Base-by-base conservation (phyloP, 164 flowering plant species). In the Litsea cubeba region DNA sequence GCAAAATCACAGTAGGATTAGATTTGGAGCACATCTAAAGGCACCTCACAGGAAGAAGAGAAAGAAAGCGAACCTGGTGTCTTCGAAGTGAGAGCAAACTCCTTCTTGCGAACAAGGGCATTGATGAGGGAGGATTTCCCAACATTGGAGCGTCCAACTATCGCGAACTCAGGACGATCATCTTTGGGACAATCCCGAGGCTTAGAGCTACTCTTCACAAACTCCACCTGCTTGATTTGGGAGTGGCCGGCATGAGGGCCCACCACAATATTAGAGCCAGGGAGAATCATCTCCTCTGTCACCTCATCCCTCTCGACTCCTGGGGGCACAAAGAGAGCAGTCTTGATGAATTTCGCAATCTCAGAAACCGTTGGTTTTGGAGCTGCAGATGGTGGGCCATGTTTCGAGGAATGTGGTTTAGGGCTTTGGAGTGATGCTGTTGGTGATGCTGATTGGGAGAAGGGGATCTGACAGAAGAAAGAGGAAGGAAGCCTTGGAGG, bases 51-150 rank as follows among this genome's bases (percentile, higher is more conserved):
- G 26, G 14, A n/a, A 30, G 74, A 26, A n/a, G 49, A 32, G 12
- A 20, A 71, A n/a, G 18, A 30, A 60, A 75, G 69, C 14, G 23
- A 57, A 88, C 97, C 99, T 82, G 99, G 97, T 72, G 88, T 95
- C 81, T 95, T 95, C n/a, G 99, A 95, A 28, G 97, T 95, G 70
- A 95, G 94, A 28, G 98, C 99, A 17, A 95, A 86, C 69, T 89
- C 97, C 75, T 93, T 93, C 83, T 83, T 90, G 57, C 89, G 81
- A 24, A 85, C 89, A 22, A 95, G 85, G 35, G 94, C 75, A 78
- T 95, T 95, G 77, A 95, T 90, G 70, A 95, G 94, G 22, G 97
- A 93, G 28, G 97, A 93, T 75, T 95, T 95, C 30, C 97, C 99
- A 3, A 95, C 99, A 81, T 95, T 95, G 26, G 99, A 95, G 20